These are phyloP conservation scores for Lizanozyma gosingica DNA, from an alignment of 1,139 yeast genomes.

Conservation along the genomic window DNA sequence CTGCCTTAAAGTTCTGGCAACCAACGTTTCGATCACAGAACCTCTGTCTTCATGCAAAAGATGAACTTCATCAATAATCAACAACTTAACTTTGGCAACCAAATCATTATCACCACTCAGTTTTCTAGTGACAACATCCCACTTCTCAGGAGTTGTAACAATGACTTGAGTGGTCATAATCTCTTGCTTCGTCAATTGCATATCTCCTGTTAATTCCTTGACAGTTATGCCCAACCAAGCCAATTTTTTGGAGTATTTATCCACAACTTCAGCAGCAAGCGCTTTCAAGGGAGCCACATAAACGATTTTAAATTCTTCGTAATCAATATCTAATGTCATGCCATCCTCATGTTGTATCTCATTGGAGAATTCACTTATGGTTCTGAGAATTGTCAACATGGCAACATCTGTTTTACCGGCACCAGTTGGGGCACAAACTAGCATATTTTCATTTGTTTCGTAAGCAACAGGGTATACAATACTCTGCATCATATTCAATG, in stretches of 20 bases:
- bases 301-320: slow-evolving; percentile 79
- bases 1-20: slow-evolving; percentile 89
- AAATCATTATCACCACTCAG: slow-evolving; percentile 78
- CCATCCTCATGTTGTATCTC: slow-evolving; percentile 41
- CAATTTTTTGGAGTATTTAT: slow-evolving; percentile 70
- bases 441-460: slow-evolving; percentile 88
- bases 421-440: slow-evolving; percentile 99
- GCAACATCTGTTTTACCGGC: slow-evolving; percentile 99
- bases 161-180: slow-evolving; percentile 80
- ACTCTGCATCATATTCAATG: slow-evolving; percentile 84
- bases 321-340: slow-evolving; percentile 54
- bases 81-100: slow-evolving; percentile 72
- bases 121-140: slow-evolving; percentile 98
- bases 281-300: slow-evolving; percentile 97
- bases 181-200: slow-evolving; percentile 84
- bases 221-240: slow-evolving; percentile 82
- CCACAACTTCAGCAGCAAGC: slow-evolving; percentile 94
- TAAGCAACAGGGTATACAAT: slow-evolving; percentile 89
- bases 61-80: slow-evolving; percentile 95
- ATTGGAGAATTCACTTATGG: slow-evolving; percentile 60
- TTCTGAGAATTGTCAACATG: slow-evolving; percentile 67
- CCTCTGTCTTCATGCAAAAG: slow-evolving; percentile 96
- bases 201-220: slow-evolving; percentile 91
- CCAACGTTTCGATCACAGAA: slow-evolving; percentile 90
- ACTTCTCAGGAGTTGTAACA: slow-evolving; percentile 96